Evolutionary conservation across 148 eudicot genomes (phyloP).

Genomic region (Camellia sinensis): DNA sequence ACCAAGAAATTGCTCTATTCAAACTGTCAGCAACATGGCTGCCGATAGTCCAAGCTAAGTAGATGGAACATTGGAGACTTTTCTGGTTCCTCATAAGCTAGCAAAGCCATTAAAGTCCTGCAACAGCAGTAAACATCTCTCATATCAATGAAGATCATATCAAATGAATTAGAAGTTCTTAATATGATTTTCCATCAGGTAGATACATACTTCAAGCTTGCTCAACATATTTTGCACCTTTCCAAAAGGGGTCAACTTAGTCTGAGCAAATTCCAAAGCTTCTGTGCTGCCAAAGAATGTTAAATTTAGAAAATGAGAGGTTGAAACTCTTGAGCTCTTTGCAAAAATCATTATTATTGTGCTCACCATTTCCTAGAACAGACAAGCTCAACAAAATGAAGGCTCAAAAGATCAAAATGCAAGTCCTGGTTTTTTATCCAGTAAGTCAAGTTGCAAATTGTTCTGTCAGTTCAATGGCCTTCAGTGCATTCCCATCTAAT

Average conservation of each 20-base stretch:
- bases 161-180: neutral
- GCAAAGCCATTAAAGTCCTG: conserved; percentile 85
- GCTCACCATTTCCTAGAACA: conserved; percentile 68
- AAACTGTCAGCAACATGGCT: conserved; percentile 68
- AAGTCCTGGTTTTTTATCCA: conserved; percentile 68
- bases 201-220: conserved; percentile 72
- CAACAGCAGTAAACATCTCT: conserved; percentile 12
- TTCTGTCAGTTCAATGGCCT: conserved; percentile 81
- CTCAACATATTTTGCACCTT: conserved; percentile 57
- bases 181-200: neutral
- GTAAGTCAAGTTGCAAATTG: conserved; percentile 68
- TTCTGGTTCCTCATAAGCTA: conserved; percentile 93
- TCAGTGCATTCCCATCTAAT: conserved; percentile 61
- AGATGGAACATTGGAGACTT: conserved; percentile 89
- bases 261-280: conserved; percentile 84
- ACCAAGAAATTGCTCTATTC: conserved; percentile 87
- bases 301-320: conserved; percentile 22
- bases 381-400: conserved; percentile 84
- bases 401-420: conserved; percentile 79
- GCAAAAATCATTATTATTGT: neutral
- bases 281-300: conserved; percentile 62
- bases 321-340: neutral
- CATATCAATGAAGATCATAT: neutral
- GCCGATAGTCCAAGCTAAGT: conserved; percentile 60
- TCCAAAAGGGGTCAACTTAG: conserved; percentile 67